Evolutionary conservation across 805 yeast genomes (phyloP), one percentile per base, ranked within the genome.

Genomic region (Lipomyces yamanashiensis): DNA sequence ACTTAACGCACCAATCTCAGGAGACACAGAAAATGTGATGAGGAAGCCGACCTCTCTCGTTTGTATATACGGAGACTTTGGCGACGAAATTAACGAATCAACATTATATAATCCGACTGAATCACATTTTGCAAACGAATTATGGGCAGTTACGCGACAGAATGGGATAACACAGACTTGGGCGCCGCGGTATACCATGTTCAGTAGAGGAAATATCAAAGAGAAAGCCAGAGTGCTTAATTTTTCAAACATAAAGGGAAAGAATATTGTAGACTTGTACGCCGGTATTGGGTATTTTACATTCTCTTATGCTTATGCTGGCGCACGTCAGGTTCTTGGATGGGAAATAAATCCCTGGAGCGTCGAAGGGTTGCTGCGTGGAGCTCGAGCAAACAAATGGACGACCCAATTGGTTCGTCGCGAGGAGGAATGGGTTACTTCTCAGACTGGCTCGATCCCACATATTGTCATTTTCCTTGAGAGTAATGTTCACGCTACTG

Each of bases 301-400:
- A 7, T 76, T 91, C 33, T 80, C 89, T 52, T 90, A 91, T 71
- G 76, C 88, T 51, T 78, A 77, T 54, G 77, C 80, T 36, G 81
- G 81, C 0, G 90, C 91, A 1, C 71, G 75, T 7, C 73, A 76
- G 17, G 75, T 89, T 0, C 81, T 85, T 54, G 86, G 96, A 71
- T 90, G 96, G 90, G 97, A 90, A 66, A 74, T 90, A 50, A 90
- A 91, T 70, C 89, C 90, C 1, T 90, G 95, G 95, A 88, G 93
- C 51, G 81, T 88, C 3, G 85, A 86, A 68, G 97, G 96, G 0
- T 77, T 90, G 44, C 70, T 75, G 1, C 77, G 85, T 48, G 92
- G 92, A 0, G 80, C 87, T 4, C 45, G 61, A 1, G 72, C 69
- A 2, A 88, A 86, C 67, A 74, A 76, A 9, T 78, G 81, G 71